Base-by-base conservation (phyloP, 345 rosid genomes). In the Streptanthus diversifolius region DNA sequence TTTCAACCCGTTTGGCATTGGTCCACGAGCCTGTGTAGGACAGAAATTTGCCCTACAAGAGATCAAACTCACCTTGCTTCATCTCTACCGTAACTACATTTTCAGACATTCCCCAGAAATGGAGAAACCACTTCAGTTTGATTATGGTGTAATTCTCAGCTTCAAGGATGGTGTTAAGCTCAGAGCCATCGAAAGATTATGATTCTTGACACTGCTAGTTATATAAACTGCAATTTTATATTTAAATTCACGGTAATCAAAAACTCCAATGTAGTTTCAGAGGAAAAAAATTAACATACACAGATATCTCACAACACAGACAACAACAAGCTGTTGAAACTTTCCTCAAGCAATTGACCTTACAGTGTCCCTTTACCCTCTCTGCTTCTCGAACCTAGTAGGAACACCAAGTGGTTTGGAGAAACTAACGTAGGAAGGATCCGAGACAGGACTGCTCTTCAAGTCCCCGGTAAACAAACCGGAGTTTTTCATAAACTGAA, bases 1-100 rank as follows among this genome's bases (percentile, higher is more conserved):
- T n/a, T 67, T 91, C 61, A 85, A 89, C 10, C 93, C 99, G 5
- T 93, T 93, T 22, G 99, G 96, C 11, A 87, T 93, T 0, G 97
- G 97, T n/a, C 98, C 96, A 13, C 80, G 97, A 25, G 87, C 96
- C 37, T 91, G 97, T 83, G 83, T 91, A 22, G 97, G 96, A 49
- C 86, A 87, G 84, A 91, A 81, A 70, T 91, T 93, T 77, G 82
- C 93, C 25, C 39, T 91, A 40, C 95, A 86, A 22, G 96, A 95
- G 82, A 67, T 88, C 64, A 91, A 88, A 78, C 93, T 95, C 54
- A 82, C 95, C 1, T 33, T 91, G 75, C 77, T 91, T 18, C 89
- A 88, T 35, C 79, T 95, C 30, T 89, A 89, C 82, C 76, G 88
- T 48, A 86, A 77, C 11, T 85, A 84, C 35, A 52, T 81, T 33